These are phyloP conservation scores for Selaginella tamariscina DNA, from an alignment of 75 land plant species.

Conservation along the genomic window DNA sequence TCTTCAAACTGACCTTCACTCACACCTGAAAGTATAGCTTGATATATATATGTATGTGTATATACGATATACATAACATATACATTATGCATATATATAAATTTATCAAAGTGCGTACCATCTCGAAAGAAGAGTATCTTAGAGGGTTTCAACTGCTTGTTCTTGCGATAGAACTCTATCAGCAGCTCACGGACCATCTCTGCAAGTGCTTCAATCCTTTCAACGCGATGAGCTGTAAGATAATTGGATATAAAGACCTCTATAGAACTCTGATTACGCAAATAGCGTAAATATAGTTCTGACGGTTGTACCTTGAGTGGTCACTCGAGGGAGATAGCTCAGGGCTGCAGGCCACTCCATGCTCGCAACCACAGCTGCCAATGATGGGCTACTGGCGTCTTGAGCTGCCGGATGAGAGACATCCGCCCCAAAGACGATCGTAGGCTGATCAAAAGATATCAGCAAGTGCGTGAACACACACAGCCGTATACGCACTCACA, in stretches of 20 bases:
- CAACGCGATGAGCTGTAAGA: slow-evolving; percentile 59
- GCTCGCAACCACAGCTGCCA: slow-evolving; percentile 92
- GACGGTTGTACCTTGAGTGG: too few species aligned
- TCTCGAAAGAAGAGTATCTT: slow-evolving; percentile 92
- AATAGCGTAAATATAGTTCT: too few species aligned
- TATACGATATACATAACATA: too few species aligned
- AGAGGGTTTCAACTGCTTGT: too few species aligned
- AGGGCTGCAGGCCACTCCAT: slow-evolving; percentile 84
- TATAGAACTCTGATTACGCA: too few species aligned
- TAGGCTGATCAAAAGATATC: slow-evolving; percentile 40
- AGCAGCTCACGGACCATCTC: slow-evolving; percentile 65
- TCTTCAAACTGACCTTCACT: slow-evolving; percentile 79
- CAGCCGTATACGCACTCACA: too few species aligned
- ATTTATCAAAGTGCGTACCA: too few species aligned
- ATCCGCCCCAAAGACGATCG: slow-evolving; percentile 87
- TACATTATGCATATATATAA: too few species aligned
- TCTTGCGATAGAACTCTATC: slow-evolving; percentile 32
- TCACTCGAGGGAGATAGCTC: slow-evolving; percentile 58
- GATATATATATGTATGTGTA: too few species aligned
- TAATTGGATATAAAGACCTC: too few species aligned
- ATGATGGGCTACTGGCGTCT: slow-evolving; percentile 70
- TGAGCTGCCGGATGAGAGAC: slow-evolving; percentile 85
- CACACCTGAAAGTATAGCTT: too few species aligned
- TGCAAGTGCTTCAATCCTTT: slow-evolving; percentile 53
- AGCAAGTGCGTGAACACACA: too few species aligned